Evolutionary conservation across 495 filamentous ascomycete species (phyloP).

Genomic region (Umbilicaria muhlenbergii): DNA sequence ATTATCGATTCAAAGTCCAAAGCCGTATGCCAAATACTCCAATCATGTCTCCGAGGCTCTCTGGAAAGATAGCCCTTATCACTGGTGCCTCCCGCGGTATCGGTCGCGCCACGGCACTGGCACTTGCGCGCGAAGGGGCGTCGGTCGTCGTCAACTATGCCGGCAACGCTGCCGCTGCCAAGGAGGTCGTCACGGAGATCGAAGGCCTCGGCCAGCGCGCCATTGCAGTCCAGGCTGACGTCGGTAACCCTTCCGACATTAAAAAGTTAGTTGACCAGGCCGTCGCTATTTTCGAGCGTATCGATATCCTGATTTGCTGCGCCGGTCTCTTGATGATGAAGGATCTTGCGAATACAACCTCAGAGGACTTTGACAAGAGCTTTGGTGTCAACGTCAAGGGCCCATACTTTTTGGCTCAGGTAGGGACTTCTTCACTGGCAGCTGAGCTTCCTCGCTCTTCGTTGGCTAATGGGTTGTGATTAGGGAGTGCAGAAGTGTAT

Average conservation of each 20-base stretch:
- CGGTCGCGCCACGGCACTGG: constrained; percentile 39
- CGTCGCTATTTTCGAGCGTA: constrained; percentile 29
- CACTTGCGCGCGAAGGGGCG: constrained; percentile 39
- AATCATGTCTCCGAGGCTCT: constrained; percentile 18
- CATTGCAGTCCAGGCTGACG: constrained; percentile 39
- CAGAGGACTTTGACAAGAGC: constrained; percentile 39
- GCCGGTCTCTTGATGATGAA: constrained; percentile 39
- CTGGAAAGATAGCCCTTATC: constrained; percentile 44
- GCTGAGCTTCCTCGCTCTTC: too few species aligned
- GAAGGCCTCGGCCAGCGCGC: constrained; percentile 34
- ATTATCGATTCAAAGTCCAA: too few species aligned
- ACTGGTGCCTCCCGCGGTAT: constrained; percentile 57
- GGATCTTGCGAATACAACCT: constrained; percentile 39
- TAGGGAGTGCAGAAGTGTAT: constrained; percentile 51
- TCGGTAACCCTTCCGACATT: constrained; percentile 21
- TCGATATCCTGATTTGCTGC: constrained; percentile 52
- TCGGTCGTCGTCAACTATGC: constrained; percentile 50
- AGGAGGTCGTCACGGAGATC: constrained; percentile 36
- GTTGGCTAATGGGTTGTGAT: neutral
- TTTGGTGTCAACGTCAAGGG: constrained; percentile 52
- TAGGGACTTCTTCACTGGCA: too few species aligned
- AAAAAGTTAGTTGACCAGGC: constrained; percentile 27
- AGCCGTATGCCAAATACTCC: too few species aligned
- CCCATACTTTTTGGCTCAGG: constrained; percentile 47
- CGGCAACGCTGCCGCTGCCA: constrained; percentile 33